Conservation (phyloP, 352 stramenopile genomes). For the Globisporangium okanoganense region DNA sequence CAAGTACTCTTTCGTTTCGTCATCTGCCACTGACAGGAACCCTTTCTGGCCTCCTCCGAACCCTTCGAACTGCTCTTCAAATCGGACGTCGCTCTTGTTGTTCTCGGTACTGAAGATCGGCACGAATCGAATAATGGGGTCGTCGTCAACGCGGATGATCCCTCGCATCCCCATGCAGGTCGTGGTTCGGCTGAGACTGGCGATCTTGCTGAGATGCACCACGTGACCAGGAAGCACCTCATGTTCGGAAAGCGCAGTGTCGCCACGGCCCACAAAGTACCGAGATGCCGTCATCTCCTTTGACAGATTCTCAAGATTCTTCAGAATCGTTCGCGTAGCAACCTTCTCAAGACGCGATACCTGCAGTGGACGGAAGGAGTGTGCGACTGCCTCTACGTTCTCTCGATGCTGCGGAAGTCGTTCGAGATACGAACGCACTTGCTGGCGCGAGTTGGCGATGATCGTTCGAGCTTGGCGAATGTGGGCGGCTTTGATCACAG, state of each 20-base stretch:
- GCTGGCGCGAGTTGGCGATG: conserved; percentile 33
- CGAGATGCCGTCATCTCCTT: conserved; percentile 16
- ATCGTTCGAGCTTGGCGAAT: conserved; percentile 23
- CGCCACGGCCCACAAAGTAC: conserved; percentile 47
- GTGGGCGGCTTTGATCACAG: conserved; percentile 34
- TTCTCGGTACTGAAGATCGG: conserved; percentile 40
- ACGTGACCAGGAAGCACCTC: conserved; percentile 30
- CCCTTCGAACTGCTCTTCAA: conserved; percentile 27
- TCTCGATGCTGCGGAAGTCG: conserved; percentile 26
- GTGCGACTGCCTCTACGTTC: conserved; percentile 17
- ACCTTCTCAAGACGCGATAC: conserved; percentile 46
- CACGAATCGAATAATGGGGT: conserved; percentile 80
- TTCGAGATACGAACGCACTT: conserved; percentile 37
- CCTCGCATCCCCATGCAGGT: conserved; percentile 53
- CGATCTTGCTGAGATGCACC: conserved; percentile 39
- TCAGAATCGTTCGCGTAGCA: conserved; percentile 35
- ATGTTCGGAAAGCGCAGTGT: conserved; percentile 31
- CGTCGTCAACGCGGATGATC: conserved; percentile 62
- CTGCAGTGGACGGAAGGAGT: conserved; percentile 21
- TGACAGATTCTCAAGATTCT: conserved; percentile 23
- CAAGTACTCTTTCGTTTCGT: conserved; percentile 62
- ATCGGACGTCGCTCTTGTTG: conserved; percentile 21
- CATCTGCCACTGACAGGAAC: conserved; percentile 46
- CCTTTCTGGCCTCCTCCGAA: conserved; percentile 31
- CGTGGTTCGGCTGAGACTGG: conserved; percentile 50